Percentiles rank a stretch among this genome's conserved stretches.
Conservation (phyloP, 2,329 filamentous ascomycete species). For the Alternaria tenuissima region DNA sequence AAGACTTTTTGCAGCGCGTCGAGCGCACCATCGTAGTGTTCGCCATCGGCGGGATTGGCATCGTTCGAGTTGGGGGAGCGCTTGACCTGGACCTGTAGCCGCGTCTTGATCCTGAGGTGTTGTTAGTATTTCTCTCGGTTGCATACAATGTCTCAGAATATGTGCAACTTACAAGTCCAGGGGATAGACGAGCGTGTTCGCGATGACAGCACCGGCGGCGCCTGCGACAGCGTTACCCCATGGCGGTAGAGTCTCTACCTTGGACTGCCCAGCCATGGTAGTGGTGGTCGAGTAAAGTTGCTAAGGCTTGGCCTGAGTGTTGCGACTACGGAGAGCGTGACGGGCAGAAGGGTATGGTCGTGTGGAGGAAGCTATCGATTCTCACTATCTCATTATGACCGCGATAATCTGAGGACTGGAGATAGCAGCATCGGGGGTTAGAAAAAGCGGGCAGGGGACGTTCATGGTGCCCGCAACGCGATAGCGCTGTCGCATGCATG, state of each 20-base stretch:
- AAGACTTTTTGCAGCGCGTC: slow-evolving; percentile 89
- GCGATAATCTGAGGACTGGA: slow-evolving; percentile 7
- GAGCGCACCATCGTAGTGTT: slow-evolving; percentile 85
- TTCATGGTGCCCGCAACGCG: slow-evolving; percentile 31
- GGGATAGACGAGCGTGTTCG: slow-evolving; percentile 94
- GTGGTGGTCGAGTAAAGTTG: slow-evolving; percentile 4
- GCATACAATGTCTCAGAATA: neutral
- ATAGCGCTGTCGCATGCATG: slow-evolving; percentile 39
- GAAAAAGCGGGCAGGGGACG: slow-evolving; percentile 26
- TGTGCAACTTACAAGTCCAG: slow-evolving; percentile 81
- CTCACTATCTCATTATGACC: slow-evolving; percentile 37
- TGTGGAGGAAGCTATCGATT: slow-evolving; percentile 12
- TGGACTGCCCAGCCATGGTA: slow-evolving; percentile 65
- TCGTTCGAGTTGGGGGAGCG: slow-evolving; percentile 52
- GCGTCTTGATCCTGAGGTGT: slow-evolving; percentile 84
- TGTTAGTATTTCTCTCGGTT: slow-evolving; percentile 14
- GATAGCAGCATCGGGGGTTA: slow-evolving; percentile 13
- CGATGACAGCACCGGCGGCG: slow-evolving; percentile 89
- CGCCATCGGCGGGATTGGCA: slow-evolving; percentile 59
- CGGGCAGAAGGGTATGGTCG: slow-evolving; percentile 20
- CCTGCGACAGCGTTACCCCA: slow-evolving; percentile 95
- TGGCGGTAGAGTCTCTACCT: slow-evolving; percentile 77
- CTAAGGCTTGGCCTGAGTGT: neutral
- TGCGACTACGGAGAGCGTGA: slow-evolving; percentile 27
- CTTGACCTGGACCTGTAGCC: slow-evolving; percentile 93